Base-by-base conservation (phyloP, 2,329 filamentous ascomycete genomes). In the Dothistroma pini region DNA sequence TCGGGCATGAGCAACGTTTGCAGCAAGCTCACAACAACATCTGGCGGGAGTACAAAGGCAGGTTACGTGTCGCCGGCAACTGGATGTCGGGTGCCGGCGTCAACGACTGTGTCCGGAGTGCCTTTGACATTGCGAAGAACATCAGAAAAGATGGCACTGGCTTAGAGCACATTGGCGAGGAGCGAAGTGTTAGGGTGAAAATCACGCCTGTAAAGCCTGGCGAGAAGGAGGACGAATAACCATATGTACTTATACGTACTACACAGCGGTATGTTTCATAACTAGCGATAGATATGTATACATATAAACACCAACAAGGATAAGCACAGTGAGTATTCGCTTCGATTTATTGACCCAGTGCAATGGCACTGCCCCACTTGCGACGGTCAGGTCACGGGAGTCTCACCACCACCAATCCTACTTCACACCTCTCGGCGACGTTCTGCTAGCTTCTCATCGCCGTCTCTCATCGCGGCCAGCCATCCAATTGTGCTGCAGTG, bases 1-100 rank as follows among this genome's bases (percentile, higher is more conserved):
- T 96, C 1, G 91, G 91, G 38, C 93, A 97, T 75, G 76, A 84
- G 29, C 75, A 79, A 9, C 82, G 84, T 61, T 85, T 96, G 79
- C 76, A 75, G 22, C 72, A 74, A 1, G 83, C 87, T 0, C 81
- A 87, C 68, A 69, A 75, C 2, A 79, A 87, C 56, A 79, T 91
- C 5, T 71, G 76, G 34, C 62, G 77, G 3, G 76, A 78, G 5
- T 96, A 87, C 72, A 74, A 80, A 9, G 86, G 88, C 14, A 79
- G 82, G 12, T 77, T 96, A 31, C 82, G 86, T 61, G 86, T 95
- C 9, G 79, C 79, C 0, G 79, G 79, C 0, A 80, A 73, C 57
- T 80, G 79, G 70, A 78, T 78, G 64, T 75, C 72, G 58, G 80
- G 80, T 4, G 79, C 81, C 0, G 78, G 79, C 0, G 79, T 81